These are phyloP conservation scores for Apocynum venetum DNA, from an alignment of 257 asterid genomes.

Conservation along the genomic window DNA sequence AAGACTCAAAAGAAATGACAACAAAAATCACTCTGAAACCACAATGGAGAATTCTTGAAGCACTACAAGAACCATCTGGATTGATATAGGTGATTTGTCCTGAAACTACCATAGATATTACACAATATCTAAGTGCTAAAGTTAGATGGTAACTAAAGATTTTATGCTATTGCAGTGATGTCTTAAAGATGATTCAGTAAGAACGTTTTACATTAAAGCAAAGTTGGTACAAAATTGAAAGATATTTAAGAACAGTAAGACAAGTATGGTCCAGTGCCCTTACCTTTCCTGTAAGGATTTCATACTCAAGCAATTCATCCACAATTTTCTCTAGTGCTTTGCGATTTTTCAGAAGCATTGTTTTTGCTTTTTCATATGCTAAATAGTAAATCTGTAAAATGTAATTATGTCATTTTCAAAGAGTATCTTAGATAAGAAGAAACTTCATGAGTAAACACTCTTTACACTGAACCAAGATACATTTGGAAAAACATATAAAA, in stretches of 20 bases:
- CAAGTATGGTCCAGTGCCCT: slow-evolving; percentile 12
- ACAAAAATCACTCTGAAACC: too few relatives aligned
- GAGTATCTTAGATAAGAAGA: slow-evolving; percentile 3
- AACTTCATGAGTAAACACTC: neutral
- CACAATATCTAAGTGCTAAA: neutral
- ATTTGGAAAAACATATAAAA: neutral
- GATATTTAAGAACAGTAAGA: neutral
- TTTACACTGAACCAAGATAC: too few relatives aligned
- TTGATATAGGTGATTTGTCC: too few relatives aligned
- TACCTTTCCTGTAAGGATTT: slow-evolving; percentile 86
- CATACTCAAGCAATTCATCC: slow-evolving; percentile 74
- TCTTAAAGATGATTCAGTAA: slow-evolving; percentile 1
- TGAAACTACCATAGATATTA: neutral
- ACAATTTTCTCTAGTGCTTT: slow-evolving; percentile 75
- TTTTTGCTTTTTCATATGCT: slow-evolving; percentile 81
- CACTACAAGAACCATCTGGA: too few relatives aligned
- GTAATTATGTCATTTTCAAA: slow-evolving; percentile 12
- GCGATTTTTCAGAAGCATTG: slow-evolving; percentile 62
- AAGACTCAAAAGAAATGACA: too few relatives aligned
- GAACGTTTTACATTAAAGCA: neutral
- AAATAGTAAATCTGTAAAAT: slow-evolving; percentile 64
- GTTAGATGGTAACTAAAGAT: neutral
- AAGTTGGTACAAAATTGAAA: neutral
- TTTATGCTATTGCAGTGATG: too few relatives aligned
- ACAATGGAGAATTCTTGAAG: too few relatives aligned